Evolutionary conservation across 306 rosid species (phyloP).

Genomic region (Prunus armeniaca): DNA sequence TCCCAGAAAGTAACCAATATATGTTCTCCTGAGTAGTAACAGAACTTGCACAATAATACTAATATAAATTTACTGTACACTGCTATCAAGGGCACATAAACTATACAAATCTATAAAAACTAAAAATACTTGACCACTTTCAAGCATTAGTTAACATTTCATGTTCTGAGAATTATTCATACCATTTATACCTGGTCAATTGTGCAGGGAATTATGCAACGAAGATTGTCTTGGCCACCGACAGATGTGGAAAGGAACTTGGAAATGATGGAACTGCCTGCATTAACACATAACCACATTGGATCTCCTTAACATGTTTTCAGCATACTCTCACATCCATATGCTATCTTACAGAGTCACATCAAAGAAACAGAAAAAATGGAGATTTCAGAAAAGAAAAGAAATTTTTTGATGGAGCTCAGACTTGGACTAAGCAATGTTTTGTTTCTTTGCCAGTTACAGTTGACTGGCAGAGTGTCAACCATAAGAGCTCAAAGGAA

Average conservation of each 20-base stretch:
- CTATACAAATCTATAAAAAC: too few species aligned
- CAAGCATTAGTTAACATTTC: neutral
- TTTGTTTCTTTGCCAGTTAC: neutral
- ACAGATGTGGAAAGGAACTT: constrained; percentile 93
- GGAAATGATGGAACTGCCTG: constrained; percentile 99
- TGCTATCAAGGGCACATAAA: too few species aligned
- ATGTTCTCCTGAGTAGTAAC: too few species aligned
- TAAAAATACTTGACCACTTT: neutral
- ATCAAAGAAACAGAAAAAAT: neutral
- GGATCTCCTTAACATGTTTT: constrained; percentile 23
- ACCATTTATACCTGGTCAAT: constrained; percentile 74
- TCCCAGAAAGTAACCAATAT: too few species aligned
- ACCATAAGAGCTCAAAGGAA: neutral
- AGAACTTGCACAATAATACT: too few species aligned
- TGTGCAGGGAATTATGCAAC: constrained; percentile 97
- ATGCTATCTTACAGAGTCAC: neutral
- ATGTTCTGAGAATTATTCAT: neutral
- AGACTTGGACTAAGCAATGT: neutral
- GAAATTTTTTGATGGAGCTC: neutral
- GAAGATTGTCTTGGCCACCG: constrained; percentile 63
- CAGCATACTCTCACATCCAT: neutral
- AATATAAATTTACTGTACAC: too few species aligned
- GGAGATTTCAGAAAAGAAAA: neutral
- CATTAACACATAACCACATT: constrained; percentile 28
- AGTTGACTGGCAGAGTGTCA: neutral